phyloP scores from a whole-genome alignment of 1,284 basidiomycete species.

The Farysia itapuensis region DNA sequence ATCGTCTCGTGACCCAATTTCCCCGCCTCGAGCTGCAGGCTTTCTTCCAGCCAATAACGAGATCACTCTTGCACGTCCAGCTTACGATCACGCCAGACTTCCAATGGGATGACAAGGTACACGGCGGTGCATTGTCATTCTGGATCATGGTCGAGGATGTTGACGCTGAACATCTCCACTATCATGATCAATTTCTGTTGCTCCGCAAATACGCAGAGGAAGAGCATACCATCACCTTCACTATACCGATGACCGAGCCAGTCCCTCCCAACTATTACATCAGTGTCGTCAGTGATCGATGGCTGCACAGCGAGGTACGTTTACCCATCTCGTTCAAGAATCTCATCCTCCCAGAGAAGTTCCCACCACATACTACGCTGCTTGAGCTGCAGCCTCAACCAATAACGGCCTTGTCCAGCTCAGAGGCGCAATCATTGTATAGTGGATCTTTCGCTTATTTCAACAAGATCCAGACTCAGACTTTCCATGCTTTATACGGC shows the following conservation, averaged over 20 bases:
- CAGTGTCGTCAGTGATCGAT: constrained; percentile 88
- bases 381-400: constrained; percentile 91
- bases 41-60: constrained; percentile 48
- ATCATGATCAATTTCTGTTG: constrained; percentile 89
- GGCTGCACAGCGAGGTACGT: constrained; percentile 91
- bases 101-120: constrained; percentile 93
- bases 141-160: constrained; percentile 91
- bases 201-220: constrained; percentile 82
- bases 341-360: constrained; percentile 93
- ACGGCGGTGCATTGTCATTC: constrained; percentile 84
- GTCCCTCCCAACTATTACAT: constrained; percentile 98
- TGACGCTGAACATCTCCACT: constrained; percentile 91
- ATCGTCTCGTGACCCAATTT: constrained; percentile 94
- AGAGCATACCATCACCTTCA: constrained; percentile 90
- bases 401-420: constrained; percentile 85
- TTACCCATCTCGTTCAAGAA: constrained; percentile 97
- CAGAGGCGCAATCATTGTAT: constrained; percentile 84
- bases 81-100: constrained; percentile 83
- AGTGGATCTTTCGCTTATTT: constrained; percentile 71
- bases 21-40: constrained; percentile 81
- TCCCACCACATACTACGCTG: constrained; percentile 87
- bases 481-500: constrained; percentile 95
- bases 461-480: constrained; percentile 99
- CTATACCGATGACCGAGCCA: constrained; percentile 93
- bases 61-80: constrained; percentile 54